phyloP scores from a whole-genome alignment of 805 yeast genomes.

The Hanseniaspora lindneri region DNA sequence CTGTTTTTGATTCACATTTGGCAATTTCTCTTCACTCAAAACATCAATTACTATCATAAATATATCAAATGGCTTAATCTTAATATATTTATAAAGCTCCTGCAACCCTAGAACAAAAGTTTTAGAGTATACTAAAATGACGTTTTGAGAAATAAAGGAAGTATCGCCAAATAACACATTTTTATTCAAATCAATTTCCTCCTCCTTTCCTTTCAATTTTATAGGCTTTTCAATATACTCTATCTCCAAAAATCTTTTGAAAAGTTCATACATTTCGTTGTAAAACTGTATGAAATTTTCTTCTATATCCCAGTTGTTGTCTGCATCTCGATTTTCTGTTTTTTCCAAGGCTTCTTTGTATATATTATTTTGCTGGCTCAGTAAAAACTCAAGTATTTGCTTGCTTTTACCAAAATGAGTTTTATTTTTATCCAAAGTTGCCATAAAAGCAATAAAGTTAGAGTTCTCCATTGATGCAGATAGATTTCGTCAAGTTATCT shows the following conservation, averaged over 20 bases:
- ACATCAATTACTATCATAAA: conserved; percentile 24
- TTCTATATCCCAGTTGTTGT: conserved; percentile 14
- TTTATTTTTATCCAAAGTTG: not conserved
- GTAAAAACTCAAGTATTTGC: not conserved
- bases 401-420: not conserved
- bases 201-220: not conserved
- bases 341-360: not conserved
- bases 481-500: too few species aligned
- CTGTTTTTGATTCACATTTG: conserved; percentile 20
- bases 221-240: conserved; percentile 5
- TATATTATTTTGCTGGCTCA: not conserved
- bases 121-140: conserved; percentile 6
- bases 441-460: not conserved
- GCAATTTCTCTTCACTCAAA: conserved; percentile 25
- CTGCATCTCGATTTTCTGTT: conserved; percentile 3
- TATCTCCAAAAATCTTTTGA: conserved; percentile 12
- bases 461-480: not conserved
- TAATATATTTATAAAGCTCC: conserved; percentile 14
- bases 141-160: not conserved
- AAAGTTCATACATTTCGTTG: conserved; percentile 15
- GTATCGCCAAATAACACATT: not conserved
- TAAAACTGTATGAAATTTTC: conserved; percentile 12
- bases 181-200: not conserved
- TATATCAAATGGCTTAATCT: conserved; percentile 25
- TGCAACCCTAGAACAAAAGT: conserved; percentile 6